Conservation (phyloP, 2,329 filamentous ascomycete genomes). For the Sarocladium oryzae region DNA sequence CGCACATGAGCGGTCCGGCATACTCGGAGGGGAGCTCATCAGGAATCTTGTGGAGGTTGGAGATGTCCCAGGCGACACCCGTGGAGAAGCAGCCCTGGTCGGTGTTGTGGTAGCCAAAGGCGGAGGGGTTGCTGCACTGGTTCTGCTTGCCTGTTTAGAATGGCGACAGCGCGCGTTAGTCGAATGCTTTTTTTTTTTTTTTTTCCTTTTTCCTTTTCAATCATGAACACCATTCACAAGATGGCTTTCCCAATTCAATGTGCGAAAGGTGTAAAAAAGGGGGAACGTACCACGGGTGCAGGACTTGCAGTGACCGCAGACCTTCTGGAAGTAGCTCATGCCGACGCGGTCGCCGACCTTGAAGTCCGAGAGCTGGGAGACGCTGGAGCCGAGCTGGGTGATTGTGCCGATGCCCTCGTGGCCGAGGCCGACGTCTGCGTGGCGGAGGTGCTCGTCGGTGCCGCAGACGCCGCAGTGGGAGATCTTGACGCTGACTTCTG, state of each 20-base stretch:
- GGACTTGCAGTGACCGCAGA: conserved; percentile 30
- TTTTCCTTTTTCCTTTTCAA: too few relatives aligned
- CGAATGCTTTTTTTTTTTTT: too few relatives aligned
- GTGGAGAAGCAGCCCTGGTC: conserved; percentile 38
- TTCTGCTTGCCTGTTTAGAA: conserved; percentile 28
- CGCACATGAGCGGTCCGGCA: conserved; percentile 13
- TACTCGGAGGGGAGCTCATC: conserved; percentile 5
- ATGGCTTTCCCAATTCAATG: too few relatives aligned
- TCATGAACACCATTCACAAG: too few relatives aligned
- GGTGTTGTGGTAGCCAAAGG: conserved; percentile 27
- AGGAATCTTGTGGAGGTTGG: conserved; percentile 21
- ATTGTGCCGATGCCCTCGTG: conserved; percentile 57
- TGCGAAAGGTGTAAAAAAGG: not conserved
- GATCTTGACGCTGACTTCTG: conserved; percentile 56
- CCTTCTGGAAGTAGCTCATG: conserved; percentile 33
- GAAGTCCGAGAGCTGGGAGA: conserved; percentile 27
- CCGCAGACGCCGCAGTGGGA: conserved; percentile 61
- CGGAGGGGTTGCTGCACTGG: conserved; percentile 26
- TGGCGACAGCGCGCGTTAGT: too few relatives aligned
- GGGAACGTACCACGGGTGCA: conserved; percentile 21
- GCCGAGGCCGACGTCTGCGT: conserved; percentile 49
- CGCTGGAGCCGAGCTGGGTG: conserved; percentile 1
- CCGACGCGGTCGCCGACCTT: conserved; percentile 57
- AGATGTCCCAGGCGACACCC: conserved; percentile 35
- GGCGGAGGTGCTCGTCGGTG: conserved; percentile 50